Conservation (phyloP, 1,284 basidiomycete genomes). For the Boletellus deceptivus region DNA sequence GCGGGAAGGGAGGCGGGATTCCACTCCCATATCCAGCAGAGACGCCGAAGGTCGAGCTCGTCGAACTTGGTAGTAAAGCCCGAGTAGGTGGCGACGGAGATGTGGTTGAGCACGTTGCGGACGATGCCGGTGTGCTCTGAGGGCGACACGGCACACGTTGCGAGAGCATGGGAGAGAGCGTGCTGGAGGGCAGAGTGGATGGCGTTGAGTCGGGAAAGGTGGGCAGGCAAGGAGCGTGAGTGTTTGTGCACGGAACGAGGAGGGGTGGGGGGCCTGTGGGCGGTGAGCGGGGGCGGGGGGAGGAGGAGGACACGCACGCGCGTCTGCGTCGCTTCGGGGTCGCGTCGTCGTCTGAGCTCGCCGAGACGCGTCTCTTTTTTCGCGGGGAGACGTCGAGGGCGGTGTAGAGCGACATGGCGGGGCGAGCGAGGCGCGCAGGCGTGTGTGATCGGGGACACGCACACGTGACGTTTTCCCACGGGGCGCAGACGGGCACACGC, state of each 20-base stretch:
- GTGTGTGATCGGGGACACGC: slow-evolving; percentile 29
- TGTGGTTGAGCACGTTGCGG: slow-evolving; percentile 73
- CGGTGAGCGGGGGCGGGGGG: neutral
- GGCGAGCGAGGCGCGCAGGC: neutral
- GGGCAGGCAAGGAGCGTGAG: slow-evolving; percentile 47
- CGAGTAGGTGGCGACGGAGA: slow-evolving; percentile 65
- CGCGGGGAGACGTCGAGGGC: slow-evolving; percentile 50
- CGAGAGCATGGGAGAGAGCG: slow-evolving; percentile 77
- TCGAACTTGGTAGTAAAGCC: slow-evolving; percentile 64
- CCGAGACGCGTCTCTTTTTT: slow-evolving; percentile 60
- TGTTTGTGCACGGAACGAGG: slow-evolving; percentile 46
- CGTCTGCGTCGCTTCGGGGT: slow-evolving; percentile 68
- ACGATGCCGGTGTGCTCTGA: slow-evolving; percentile 71
- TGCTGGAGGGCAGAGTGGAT: slow-evolving; percentile 71
- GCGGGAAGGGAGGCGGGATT: slow-evolving; percentile 48
- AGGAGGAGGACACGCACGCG: slow-evolving; percentile 38
- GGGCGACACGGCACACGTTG: slow-evolving; percentile 75
- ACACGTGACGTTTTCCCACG: slow-evolving; percentile 33
- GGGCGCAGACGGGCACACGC: neutral
- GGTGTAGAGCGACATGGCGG: slow-evolving; percentile 22
- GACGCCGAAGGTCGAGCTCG: slow-evolving; percentile 61
- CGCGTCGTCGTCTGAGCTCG: slow-evolving; percentile 51
- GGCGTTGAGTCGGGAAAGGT: slow-evolving; percentile 57
- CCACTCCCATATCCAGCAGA: slow-evolving; percentile 91
- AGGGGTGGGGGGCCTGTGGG: slow-evolving; percentile 52